Conservation (phyloP, 768 basidiomycete genomes). For the Plicaturopsis crispa region DNA sequence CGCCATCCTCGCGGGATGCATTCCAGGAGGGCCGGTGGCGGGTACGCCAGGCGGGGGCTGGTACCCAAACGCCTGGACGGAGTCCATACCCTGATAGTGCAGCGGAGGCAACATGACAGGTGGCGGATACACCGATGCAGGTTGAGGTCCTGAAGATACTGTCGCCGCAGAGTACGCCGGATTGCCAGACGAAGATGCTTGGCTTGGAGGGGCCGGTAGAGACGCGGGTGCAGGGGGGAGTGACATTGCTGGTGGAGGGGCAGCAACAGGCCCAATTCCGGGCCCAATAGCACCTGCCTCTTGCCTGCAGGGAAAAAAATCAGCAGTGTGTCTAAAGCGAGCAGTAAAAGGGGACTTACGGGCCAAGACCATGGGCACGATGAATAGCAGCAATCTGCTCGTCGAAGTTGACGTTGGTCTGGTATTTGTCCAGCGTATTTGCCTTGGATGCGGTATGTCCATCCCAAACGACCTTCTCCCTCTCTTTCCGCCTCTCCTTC, state of each 20-base stretch:
- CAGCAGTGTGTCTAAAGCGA: conserved; percentile 5
- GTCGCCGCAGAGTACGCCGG: conserved; percentile 75
- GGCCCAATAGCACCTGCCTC: conserved; percentile 78
- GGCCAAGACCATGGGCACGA: conserved; percentile 83
- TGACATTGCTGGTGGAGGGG: conserved; percentile 54
- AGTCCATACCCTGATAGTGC: conserved; percentile 75
- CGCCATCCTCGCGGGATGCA: conserved; percentile 64
- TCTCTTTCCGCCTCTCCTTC: conserved; percentile 71
- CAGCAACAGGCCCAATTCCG: conserved; percentile 79
- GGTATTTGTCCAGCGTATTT: conserved; percentile 88
- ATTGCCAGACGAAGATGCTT: conserved; percentile 31
- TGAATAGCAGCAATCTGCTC: conserved; percentile 98
- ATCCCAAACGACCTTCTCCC: conserved; percentile 97
- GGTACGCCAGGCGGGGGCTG: conserved; percentile 43
- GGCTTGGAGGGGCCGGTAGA: conserved; percentile 63
- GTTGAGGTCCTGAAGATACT: conserved; percentile 88
- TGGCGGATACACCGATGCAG: conserved; percentile 62
- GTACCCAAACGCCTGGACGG: conserved; percentile 73
- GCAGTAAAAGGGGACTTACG: conserved; percentile 40
- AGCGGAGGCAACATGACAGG: conserved; percentile 82
- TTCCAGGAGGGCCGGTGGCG: conserved; percentile 30
- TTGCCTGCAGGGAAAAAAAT: conserved; percentile 37
- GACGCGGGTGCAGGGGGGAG: conserved; percentile 67
- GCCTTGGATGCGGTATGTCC: conserved; percentile 95
- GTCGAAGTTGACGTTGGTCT: conserved; percentile 89